These are phyloP conservation scores for Trypanosoma theileri DNA, from an alignment of 208 protist species.

Conservation along the genomic window DNA sequence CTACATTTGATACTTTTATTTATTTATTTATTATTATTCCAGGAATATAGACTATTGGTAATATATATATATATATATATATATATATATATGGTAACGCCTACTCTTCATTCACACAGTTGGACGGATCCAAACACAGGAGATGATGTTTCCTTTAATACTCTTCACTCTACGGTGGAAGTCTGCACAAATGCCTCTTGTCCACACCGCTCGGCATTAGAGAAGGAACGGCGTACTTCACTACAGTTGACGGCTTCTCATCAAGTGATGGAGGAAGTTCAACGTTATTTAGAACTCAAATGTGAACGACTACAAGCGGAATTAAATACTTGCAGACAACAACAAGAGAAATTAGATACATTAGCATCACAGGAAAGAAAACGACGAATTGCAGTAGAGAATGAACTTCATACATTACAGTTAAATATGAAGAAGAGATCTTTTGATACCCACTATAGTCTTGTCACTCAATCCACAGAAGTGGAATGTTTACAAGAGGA, in stretches of 20 bases:
- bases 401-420: background rate
- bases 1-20: too few relatives aligned
- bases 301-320: constrained; percentile 3
- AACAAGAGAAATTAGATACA: constrained; percentile 3
- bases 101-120: too few relatives aligned
- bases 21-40: too few relatives aligned
- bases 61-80: too few relatives aligned
- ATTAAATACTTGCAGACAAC: background rate
- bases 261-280: constrained; percentile 9
- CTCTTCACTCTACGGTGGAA: background rate
- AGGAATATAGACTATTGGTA: too few relatives aligned
- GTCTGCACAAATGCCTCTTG: constrained; percentile 11
- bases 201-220: constrained; percentile 6
- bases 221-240: constrained; percentile 14
- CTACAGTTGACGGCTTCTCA: constrained; percentile 19
- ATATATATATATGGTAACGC: too few relatives aligned
- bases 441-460: background rate
- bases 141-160: background rate
- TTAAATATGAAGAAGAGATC: background rate
- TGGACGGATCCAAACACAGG: background rate
- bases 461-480: background rate
- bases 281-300: background rate
- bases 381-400: constrained; percentile 18
- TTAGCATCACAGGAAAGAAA: background rate
- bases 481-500: constrained; percentile 3